Conservation (phyloP, 352 stramenopile genomes). For the Halophytophthora batemanensis region DNA sequence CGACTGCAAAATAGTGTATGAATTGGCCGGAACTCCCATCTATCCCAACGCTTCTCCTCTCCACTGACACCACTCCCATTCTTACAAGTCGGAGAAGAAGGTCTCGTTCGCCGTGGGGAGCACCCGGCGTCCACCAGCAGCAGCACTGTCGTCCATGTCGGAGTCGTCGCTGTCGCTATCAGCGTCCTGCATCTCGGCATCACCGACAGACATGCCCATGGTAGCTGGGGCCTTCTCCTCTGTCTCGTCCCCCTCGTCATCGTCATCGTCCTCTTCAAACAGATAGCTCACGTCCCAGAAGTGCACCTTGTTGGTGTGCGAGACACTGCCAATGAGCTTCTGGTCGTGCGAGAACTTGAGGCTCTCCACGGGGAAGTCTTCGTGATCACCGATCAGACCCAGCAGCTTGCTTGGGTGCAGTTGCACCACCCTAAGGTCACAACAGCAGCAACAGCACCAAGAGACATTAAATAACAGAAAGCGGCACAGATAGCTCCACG, state of each 20-base stretch:
- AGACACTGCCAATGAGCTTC: slow-evolving; percentile 91
- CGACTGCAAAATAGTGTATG: slow-evolving; percentile 26
- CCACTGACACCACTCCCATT: slow-evolving; percentile 3
- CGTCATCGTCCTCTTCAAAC: slow-evolving; percentile 85
- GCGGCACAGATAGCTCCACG: neutral
- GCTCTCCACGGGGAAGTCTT: slow-evolving; percentile 95
- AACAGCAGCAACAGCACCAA: slow-evolving; percentile 3
- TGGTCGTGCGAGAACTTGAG: slow-evolving; percentile 86
- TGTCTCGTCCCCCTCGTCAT: slow-evolving; percentile 63
- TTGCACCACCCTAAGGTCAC: slow-evolving; percentile 80
- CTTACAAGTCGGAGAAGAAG: slow-evolving; percentile 87
- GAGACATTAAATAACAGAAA: neutral
- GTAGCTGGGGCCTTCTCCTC: slow-evolving; percentile 38
- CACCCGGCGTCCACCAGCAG: slow-evolving; percentile 33
- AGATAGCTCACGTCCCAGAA: slow-evolving; percentile 95
- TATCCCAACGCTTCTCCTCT: slow-evolving; percentile 14
- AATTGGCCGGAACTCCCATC: slow-evolving; percentile 17
- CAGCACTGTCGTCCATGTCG: slow-evolving; percentile 47
- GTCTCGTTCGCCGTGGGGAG: slow-evolving; percentile 71
- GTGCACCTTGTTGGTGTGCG: slow-evolving; percentile 92
- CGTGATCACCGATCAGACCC: slow-evolving; percentile 94
- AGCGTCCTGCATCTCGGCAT: slow-evolving; percentile 85
- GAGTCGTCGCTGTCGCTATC: slow-evolving; percentile 77
- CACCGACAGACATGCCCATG: slow-evolving; percentile 25
- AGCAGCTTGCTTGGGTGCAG: slow-evolving; percentile 96